Evolutionary conservation across 352 stramenopile genomes (phyloP).

Genomic region (Phytophthora niederhauseri): DNA sequence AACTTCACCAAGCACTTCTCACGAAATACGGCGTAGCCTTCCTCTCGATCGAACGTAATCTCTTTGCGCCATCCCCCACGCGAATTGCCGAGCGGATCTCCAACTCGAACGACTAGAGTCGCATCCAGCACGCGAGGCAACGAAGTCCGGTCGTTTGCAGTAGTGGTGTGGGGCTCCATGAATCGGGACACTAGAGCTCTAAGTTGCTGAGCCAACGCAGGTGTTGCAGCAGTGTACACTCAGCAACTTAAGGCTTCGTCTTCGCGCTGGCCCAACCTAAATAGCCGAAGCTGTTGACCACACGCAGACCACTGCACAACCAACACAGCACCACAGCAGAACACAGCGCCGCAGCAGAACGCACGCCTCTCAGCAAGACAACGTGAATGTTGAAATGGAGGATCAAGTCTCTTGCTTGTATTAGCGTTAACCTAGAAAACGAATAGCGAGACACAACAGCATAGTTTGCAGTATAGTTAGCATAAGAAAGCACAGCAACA

Average conservation of each 20-base stretch:
- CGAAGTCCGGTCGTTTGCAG: no score
- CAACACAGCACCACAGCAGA: not conserved
- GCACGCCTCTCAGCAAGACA: not conserved
- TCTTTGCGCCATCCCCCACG: constrained; percentile 16
- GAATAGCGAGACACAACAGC: not conserved
- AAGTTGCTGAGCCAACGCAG: not conserved
- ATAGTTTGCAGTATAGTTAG: not conserved
- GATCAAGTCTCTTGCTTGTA: not conserved
- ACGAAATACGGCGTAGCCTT: constrained; percentile 11
- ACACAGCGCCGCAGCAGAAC: not conserved
- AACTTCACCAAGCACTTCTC: constrained; percentile 15
- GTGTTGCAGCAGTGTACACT: no score
- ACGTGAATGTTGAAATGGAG: not conserved
- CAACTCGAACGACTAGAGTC: no score
- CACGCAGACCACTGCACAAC: not conserved
- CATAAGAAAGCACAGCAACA: not conserved
- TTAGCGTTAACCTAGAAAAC: not conserved
- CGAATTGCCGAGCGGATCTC: no score
- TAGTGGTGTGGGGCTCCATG: not conserved
- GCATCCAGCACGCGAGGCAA: no score
- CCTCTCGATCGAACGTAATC: constrained; percentile 3
- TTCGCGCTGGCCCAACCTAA: not conserved
- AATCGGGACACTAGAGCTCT: not conserved
- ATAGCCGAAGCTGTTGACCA: not conserved
- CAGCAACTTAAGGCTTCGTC: no score